Evolutionary conservation across 805 yeast genomes (phyloP), one percentile per base, ranked within the genome.

Genomic region (Zygotorulaspora sp.): DNA sequence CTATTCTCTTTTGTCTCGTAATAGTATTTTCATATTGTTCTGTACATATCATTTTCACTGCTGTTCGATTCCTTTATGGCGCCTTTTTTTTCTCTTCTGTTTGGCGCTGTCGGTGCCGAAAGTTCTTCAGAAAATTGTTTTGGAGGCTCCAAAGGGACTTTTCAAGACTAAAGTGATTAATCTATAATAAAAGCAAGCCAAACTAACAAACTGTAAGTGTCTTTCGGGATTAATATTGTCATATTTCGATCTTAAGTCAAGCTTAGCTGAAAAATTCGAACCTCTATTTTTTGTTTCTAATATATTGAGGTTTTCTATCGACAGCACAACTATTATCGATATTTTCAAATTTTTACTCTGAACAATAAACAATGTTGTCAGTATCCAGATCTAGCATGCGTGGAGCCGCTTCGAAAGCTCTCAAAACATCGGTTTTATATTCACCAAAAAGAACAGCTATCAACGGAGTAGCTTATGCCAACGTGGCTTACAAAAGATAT

Each of bases 401-500:
- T 32, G 31, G 36, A 10, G 27, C 30, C 16, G 36, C 42, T 12
- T 27, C 30, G 17, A 43, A 35, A 20, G 44, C 39, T 15, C 15
- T 40, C 12, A 37, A 38, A 30, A 33, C 41, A 5, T 40, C 44
- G 12, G 32, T 38, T 18, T 15, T 35, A 32, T 30, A 32, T 16
- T 30, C 43, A 12, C 34, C 41, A 18, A 32, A 30, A 35, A 43
- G 41, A 23, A 26, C 25, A 7, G 33, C 30, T 10, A 17, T 23
- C 10, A 38, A 31, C 11, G 40, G 30, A 9, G 18, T 35, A 19
- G 26, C 28, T 10, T 40, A 32, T 20, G 17, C 38, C 27, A 4
- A 14, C 8, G 30, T 14, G 16, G 15, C 16, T 10, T 12, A n/a
- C 14, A 45, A 41, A 24, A 45, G 49, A 36, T 38, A 36, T 25